A percentile compares a stretch with the other conserved stretches of the same genome.
phyloP scores from a whole-genome alignment of 2,329 filamentous ascomycete genomes.

The Ceratocystis huliohia region DNA sequence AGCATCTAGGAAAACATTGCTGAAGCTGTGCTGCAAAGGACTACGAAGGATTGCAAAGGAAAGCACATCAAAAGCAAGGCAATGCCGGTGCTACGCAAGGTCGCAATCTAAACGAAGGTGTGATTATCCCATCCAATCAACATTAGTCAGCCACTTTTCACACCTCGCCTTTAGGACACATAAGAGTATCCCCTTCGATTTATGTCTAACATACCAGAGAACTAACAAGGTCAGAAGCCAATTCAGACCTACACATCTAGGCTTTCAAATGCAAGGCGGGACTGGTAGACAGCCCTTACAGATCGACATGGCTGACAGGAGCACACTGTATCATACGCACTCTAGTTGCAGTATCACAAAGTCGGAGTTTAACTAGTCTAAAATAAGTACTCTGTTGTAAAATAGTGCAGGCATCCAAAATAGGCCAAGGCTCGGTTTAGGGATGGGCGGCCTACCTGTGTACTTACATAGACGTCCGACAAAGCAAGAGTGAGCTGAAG shows the following conservation, averaged over 20 bases:
- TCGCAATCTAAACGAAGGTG: not conserved
- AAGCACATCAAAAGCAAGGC: not conserved
- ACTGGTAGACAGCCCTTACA: not conserved
- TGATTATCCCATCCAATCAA: not conserved
- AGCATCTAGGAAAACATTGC: not conserved
- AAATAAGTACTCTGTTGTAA: not conserved
- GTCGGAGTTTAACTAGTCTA: not conserved
- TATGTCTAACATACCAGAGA: not conserved
- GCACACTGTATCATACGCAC: not conserved
- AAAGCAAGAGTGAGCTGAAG: not conserved
- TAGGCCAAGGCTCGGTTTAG: not conserved
- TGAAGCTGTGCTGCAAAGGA: not conserved
- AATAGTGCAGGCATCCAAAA: not conserved
- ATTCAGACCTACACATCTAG: not conserved
- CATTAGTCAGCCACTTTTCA: not conserved
- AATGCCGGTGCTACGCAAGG: not conserved
- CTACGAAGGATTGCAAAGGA: not conserved
- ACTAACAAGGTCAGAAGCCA: not conserved
- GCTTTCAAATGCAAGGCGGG: not conserved
- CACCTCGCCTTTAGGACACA: not conserved
- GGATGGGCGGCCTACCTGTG: not conserved
- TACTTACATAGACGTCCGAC: not conserved
- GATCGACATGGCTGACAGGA: slow-evolving; percentile 8
- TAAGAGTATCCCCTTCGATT: not conserved
- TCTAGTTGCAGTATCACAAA: not conserved